These are phyloP conservation scores for Pseudozyma pruni DNA, from an alignment of 1,284 basidiomycete genomes.

Conservation along the genomic window DNA sequence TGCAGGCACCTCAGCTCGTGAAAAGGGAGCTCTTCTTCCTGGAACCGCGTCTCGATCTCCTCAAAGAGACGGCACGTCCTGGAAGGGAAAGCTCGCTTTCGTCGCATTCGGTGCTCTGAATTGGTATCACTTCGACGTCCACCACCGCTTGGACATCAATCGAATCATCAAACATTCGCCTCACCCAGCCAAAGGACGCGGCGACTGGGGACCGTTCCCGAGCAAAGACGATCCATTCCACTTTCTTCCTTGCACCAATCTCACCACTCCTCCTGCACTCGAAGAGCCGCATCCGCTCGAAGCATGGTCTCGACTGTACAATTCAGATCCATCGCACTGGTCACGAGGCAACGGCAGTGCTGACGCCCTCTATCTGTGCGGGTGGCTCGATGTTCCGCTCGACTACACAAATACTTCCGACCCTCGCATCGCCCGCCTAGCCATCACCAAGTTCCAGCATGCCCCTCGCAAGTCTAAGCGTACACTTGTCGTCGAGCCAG, in stretches of 20 bases:
- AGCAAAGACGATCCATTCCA: conserved; percentile 17
- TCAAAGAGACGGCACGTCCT: background rate
- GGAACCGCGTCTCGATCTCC: background rate
- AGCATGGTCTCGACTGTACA: conserved; percentile 14
- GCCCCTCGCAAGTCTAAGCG: conserved; percentile 9
- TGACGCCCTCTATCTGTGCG: conserved; percentile 29
- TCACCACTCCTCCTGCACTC: conserved; percentile 15
- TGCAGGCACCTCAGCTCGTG: background rate
- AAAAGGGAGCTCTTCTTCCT: background rate
- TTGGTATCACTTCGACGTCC: conserved; percentile 1
- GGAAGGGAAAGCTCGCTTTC: conserved; percentile 3
- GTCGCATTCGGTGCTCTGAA: background rate
- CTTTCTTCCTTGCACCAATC: conserved; percentile 38
- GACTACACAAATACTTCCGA: conserved; percentile 48
- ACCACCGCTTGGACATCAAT: too few relatives aligned
- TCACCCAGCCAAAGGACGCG: background rate
- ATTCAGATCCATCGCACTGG: conserved; percentile 22
- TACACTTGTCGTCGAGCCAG: conserved; percentile 41
- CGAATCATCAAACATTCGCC: conserved; percentile 8
- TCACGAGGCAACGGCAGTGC: conserved; percentile 1
- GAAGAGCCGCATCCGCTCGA: conserved; percentile 11
- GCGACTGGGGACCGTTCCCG: conserved; percentile 23
- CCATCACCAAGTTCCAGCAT: conserved; percentile 28
- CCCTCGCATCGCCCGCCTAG: conserved; percentile 15
- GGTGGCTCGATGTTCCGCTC: conserved; percentile 47